Percentiles rank a stretch among this genome's conserved stretches.
These are phyloP conservation scores for Nissolia schottii DNA, from an alignment of 306 rosid species.

Conservation along the genomic window DNA sequence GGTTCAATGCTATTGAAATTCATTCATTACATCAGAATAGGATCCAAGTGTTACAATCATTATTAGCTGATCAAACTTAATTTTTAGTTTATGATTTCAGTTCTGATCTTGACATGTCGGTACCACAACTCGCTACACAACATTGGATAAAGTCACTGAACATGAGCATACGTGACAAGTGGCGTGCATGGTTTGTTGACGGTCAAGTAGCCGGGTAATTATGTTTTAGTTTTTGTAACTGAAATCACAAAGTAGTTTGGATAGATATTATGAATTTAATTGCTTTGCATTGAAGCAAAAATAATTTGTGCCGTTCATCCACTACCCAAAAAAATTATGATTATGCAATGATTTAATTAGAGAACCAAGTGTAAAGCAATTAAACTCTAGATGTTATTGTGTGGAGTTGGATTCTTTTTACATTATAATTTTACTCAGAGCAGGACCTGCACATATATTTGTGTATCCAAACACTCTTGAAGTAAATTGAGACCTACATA, in stretches of 20 bases:
- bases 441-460: no score
- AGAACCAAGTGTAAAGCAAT: no score
- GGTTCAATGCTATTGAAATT: background rate
- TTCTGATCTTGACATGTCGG: slow-evolving; percentile 30
- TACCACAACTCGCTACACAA: slow-evolving; percentile 40
- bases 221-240: background rate
- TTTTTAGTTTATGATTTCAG: slow-evolving; percentile 18
- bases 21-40: background rate
- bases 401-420: no score
- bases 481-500: no score
- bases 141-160: slow-evolving; percentile 45
- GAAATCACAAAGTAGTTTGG: background rate
- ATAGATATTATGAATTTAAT: no score
- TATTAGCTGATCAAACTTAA: background rate
- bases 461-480: no score
- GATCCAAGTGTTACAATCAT: background rate
- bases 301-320: no score
- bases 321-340: no score
- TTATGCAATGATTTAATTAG: no score
- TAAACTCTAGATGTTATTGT: no score
- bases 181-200: slow-evolving; percentile 51
- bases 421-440: no score
- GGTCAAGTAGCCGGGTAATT: slow-evolving; percentile 56
- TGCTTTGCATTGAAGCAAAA: no score
- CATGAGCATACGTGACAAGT: slow-evolving; percentile 28